These are phyloP conservation scores for Sordaria brevicollis DNA, from an alignment of 495 filamentous ascomycete species.

Conservation along the genomic window DNA sequence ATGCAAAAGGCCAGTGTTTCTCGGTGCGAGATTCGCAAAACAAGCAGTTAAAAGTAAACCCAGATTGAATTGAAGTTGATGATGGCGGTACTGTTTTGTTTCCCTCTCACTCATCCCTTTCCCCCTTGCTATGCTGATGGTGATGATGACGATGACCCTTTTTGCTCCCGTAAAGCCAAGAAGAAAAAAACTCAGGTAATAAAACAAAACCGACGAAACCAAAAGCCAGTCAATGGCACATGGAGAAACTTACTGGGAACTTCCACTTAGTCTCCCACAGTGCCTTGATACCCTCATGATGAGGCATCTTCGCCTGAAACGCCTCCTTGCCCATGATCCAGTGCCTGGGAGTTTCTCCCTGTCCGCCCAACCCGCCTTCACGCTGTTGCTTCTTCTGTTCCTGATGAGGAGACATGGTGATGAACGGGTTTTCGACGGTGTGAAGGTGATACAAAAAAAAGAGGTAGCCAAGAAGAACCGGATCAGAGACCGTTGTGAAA, in stretches of 20 bases:
- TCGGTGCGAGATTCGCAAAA: background rate
- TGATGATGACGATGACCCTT: background rate
- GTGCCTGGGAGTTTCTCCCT: constrained; percentile 1
- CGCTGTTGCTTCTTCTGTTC: background rate
- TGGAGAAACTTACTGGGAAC: constrained; percentile 41
- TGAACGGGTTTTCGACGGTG: background rate
- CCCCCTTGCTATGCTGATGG: background rate
- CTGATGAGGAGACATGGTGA: constrained; percentile 18
- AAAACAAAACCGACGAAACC: background rate
- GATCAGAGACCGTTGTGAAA: no score
- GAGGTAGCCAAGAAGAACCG: background rate
- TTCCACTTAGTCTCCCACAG: constrained; percentile 81
- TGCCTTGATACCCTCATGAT: constrained; percentile 62
- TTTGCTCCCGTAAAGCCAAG: background rate
- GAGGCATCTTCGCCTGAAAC: constrained; percentile 37
- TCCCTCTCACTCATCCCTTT: background rate
- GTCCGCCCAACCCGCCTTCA: background rate
- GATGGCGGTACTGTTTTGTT: background rate
- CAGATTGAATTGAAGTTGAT: background rate
- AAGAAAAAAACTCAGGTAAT: background rate
- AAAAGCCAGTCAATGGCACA: background rate
- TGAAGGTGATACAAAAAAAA: background rate
- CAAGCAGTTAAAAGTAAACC: background rate
- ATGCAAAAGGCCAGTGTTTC: no score
- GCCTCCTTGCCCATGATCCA: constrained; percentile 32